phyloP scores from a whole-genome alignment of 805 yeast genomes.

The Cyberlindnera lachancei region DNA sequence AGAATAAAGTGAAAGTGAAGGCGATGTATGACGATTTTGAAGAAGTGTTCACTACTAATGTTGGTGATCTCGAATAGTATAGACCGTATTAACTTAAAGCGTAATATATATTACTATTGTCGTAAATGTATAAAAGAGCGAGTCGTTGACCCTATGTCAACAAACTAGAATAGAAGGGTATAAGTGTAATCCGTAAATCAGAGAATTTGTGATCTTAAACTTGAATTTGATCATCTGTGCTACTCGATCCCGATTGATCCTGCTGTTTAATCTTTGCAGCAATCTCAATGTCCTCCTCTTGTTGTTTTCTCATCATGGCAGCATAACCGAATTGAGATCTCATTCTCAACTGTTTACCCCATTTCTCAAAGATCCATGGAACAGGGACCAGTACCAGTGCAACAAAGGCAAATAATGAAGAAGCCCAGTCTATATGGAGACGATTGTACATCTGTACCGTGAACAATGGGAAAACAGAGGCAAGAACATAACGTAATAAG shows the following conservation, averaged over 20 bases:
- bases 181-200: too few relatives aligned
- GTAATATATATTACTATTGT: too few relatives aligned
- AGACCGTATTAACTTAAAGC: too few relatives aligned
- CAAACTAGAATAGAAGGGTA: too few relatives aligned
- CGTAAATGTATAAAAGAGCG: too few relatives aligned
- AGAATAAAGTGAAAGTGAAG: constrained; percentile 7
- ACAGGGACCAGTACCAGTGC: constrained; percentile 66
- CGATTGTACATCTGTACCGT: constrained; percentile 75
- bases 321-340: constrained; percentile 53
- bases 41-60: constrained; percentile 10
- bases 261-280: constrained; percentile 9
- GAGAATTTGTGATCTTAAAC: too few relatives aligned
- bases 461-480: constrained; percentile 79
- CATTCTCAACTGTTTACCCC: constrained; percentile 51
- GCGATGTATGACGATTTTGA: constrained; percentile 22
- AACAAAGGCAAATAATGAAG: constrained; percentile 56
- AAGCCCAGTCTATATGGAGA: constrained; percentile 74
- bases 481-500: constrained; percentile 63
- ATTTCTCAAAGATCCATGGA: constrained; percentile 59
- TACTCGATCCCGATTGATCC: constrained; percentile 7
- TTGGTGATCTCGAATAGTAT: too few relatives aligned
- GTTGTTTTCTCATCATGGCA: constrained; percentile 36
- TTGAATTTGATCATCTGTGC: too few relatives aligned
- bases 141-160: too few relatives aligned
- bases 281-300: constrained; percentile 23